These are phyloP conservation scores for Oryza punctata DNA, from an alignment of 176 grass and related monocot genomes.

Conservation along the genomic window DNA sequence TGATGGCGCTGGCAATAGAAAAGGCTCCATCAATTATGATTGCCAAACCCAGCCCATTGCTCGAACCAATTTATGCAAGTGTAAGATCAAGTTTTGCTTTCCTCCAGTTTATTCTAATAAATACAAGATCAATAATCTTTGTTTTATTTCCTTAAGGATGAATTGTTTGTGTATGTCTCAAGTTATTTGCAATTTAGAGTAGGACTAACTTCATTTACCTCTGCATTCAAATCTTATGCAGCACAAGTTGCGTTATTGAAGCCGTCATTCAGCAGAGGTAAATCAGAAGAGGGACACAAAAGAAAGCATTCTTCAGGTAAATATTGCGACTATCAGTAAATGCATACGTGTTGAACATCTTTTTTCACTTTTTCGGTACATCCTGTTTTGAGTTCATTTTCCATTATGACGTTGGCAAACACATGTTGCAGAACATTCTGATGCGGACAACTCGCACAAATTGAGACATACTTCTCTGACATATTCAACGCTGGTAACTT, in stretches of 20 bases:
- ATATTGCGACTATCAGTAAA: slow-evolving; percentile 2
- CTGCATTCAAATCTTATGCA: slow-evolving; percentile 33
- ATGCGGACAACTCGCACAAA: slow-evolving; percentile 40
- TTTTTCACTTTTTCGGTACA: not conserved
- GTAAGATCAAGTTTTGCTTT: slow-evolving; percentile 29
- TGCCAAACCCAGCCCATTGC: slow-evolving; percentile 7
- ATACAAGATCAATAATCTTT: slow-evolving; percentile 17
- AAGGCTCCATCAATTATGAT: not conserved
- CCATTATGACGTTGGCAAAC: not conserved
- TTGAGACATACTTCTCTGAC: slow-evolving; percentile 20
- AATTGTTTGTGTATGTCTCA: not conserved
- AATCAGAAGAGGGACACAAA: slow-evolving; percentile 41
- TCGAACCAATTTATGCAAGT: slow-evolving; percentile 34
- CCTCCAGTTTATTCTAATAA: not conserved
- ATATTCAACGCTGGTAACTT: slow-evolving; percentile 18
- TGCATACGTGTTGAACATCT: not conserved
- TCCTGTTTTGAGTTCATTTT: not conserved
- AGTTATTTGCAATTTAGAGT: slow-evolving; percentile 4
- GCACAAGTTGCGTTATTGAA: slow-evolving; percentile 39
- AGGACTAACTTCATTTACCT: not conserved
- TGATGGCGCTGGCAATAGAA: not conserved
- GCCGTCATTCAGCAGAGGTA: slow-evolving; percentile 61
- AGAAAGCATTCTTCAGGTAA: slow-evolving; percentile 42
- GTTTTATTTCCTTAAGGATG: not conserved
- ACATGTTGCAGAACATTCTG: slow-evolving; percentile 28